Percentiles rank a stretch among this genome's conserved stretches.
These are phyloP conservation scores for Corymbia maculata DNA, from an alignment of 345 rosid genomes.

Conservation along the genomic window DNA sequence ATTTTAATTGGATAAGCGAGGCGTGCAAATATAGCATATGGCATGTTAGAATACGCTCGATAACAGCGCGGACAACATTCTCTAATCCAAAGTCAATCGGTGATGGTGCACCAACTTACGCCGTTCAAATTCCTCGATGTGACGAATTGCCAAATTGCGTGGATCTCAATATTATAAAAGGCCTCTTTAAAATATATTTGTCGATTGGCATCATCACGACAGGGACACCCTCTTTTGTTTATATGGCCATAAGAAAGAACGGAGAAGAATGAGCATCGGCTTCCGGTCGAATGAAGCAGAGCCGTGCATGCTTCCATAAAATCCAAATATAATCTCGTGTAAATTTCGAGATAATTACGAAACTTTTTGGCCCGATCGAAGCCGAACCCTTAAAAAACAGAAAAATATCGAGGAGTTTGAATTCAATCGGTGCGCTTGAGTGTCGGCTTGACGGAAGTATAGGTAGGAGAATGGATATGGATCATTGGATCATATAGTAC, in stretches of 20 bases:
- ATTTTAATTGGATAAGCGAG: neutral
- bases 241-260: neutral
- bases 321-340: neutral
- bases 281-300: neutral
- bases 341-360: neutral
- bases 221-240: neutral
- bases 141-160: neutral
- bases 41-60: neutral
- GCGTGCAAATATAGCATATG: neutral
- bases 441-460: fast-evolving
- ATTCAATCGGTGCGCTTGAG: neutral
- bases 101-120: neutral
- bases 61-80: neutral
- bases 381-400: neutral
- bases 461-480: neutral
- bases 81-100: neutral
- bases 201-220: neutral
- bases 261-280: neutral
- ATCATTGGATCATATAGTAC: fast-evolving
- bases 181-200: neutral
- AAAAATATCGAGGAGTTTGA: neutral
- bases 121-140: neutral
- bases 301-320: neutral
- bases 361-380: neutral
- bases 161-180: neutral